These are phyloP conservation scores for Linnemannia elongata DNA, from an alignment of 192 early-diverging fungal genomes.

Conservation along the genomic window DNA sequence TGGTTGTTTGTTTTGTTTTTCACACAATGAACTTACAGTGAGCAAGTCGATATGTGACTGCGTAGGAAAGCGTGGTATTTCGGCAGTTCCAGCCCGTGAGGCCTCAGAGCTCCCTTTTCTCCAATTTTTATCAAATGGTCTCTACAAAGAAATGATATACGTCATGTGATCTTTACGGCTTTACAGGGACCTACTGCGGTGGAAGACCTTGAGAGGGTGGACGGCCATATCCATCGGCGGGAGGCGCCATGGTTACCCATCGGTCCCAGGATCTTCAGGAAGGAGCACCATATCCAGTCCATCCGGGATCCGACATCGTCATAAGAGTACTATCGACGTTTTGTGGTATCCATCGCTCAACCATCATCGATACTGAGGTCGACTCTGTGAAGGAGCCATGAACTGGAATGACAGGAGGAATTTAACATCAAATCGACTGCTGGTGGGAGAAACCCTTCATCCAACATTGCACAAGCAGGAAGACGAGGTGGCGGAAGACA, in stretches of 20 bases:
- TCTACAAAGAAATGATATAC: neutral
- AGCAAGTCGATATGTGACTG: neutral
- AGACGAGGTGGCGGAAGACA: neutral
- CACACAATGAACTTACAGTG: neutral
- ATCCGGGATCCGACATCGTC: neutral
- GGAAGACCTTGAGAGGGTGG: neutral
- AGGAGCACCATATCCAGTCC: neutral
- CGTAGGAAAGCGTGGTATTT: neutral
- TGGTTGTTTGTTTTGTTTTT: neutral
- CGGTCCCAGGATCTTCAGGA: slow-evolving; percentile 3
- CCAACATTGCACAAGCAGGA: neutral
- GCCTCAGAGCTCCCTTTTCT: slow-evolving; percentile 6
- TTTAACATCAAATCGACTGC: neutral
- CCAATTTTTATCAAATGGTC: slow-evolving; percentile 8
- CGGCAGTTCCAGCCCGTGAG: neutral
- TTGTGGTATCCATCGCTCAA: neutral
- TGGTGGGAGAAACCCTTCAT: neutral
- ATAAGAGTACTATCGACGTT: neutral
- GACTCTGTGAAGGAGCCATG: neutral
- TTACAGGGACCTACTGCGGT: neutral
- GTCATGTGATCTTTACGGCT: neutral
- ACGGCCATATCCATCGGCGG: neutral
- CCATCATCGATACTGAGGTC: neutral
- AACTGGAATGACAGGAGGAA: neutral
- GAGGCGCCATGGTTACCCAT: neutral